Base-by-base conservation (phyloP, 306 rosid species). In the Quercus mongolica region DNA sequence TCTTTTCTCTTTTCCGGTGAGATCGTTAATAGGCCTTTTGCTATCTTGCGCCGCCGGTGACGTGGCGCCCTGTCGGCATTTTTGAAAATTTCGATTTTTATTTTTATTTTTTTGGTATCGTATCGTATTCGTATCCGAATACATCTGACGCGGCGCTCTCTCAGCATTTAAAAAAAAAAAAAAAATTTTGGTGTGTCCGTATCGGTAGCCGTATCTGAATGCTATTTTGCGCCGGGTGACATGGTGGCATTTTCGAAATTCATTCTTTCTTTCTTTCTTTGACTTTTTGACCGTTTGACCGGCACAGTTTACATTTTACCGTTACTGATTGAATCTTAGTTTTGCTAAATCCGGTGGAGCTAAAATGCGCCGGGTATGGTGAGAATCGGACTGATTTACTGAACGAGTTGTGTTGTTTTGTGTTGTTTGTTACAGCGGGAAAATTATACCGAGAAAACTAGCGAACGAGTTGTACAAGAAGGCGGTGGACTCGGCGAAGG, bases 401-500 rank as follows among this genome's bases (percentile, higher is more conserved):
- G 2, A 38, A 58, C 81, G 69, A 49, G 64, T 77, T 30, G 62
- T 59, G 25, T 23, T 26, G 8, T 31, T 83, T 56, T 54, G 6
- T 14, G 41, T 59, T 63, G 20, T 23, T 76, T 82, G 5, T 38
- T 69, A 19, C 90, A 95, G 99, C 41, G 99, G 98, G 74, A 91
- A 90, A 69, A 80, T 92, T 35, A 76, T 92, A 69, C 99, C 99
- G 69, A 89, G 94, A 79, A 97, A 96, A 78, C 70, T 95, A 79
- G 99, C 94, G 46, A 86, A 92, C 18, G 98, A 91, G 79, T 90
- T 94, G 64, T 95, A 95, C 88, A 88, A 90, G 77, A 92, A 84
- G 80, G 99, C 94, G 38, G 99, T 95, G 76, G 97, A 95, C 79
- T 92, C 97, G 41, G 94, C 99, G 49, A 93, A 41, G 46, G 46